phyloP scores from a whole-genome alignment of 768 basidiomycete genomes.

The Tylopilus balloui region DNA sequence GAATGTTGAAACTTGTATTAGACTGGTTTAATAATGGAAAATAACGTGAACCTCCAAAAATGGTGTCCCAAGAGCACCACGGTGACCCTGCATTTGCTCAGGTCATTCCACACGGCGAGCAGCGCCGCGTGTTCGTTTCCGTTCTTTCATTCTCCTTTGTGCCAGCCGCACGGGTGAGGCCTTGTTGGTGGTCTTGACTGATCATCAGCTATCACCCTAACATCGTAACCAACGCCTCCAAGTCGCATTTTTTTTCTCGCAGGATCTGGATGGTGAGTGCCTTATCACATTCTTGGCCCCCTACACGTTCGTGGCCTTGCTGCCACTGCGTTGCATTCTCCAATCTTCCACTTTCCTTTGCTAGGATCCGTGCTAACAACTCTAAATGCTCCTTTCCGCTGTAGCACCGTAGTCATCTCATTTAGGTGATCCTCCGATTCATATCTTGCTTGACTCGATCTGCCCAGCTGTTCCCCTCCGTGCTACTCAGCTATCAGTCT shows the following conservation, averaged over 20 bases:
- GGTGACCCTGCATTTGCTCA: slow-evolving; percentile 5
- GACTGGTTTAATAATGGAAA: slow-evolving; percentile 1
- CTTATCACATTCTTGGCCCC: slow-evolving; percentile 2
- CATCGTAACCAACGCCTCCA: slow-evolving; percentile 2
- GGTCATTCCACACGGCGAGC: slow-evolving; percentile 17
- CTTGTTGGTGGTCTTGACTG: slow-evolving; percentile 27
- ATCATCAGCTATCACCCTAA: slow-evolving; percentile 12
- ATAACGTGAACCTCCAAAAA: slow-evolving; percentile 14
- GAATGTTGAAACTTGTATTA: not conserved
- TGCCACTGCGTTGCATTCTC: slow-evolving; percentile 22
- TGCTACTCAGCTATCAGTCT: slow-evolving; percentile 19
- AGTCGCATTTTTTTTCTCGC: slow-evolving; percentile 12
- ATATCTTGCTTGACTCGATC: slow-evolving; percentile 26
- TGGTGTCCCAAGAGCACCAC: not conserved
- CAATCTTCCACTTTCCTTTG: slow-evolving; percentile 9
- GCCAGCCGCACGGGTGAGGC: slow-evolving; percentile 4
- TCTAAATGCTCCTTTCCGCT: slow-evolving; percentile 10
- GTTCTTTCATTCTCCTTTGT: slow-evolving; percentile 11
- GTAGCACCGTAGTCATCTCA: slow-evolving; percentile 30
- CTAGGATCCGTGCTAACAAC: slow-evolving; percentile 14
- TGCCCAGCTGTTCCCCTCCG: slow-evolving; percentile 12
- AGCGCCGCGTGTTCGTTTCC: slow-evolving; percentile 14
- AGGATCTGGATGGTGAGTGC: slow-evolving; percentile 26
- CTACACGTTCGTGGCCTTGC: slow-evolving; percentile 24
- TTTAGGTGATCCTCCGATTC: slow-evolving; percentile 26